A percentile compares a stretch with the other conserved stretches of the same genome.
phyloP scores from a whole-genome alignment of 768 basidiomycete species.

The Mycena vitilis region DNA sequence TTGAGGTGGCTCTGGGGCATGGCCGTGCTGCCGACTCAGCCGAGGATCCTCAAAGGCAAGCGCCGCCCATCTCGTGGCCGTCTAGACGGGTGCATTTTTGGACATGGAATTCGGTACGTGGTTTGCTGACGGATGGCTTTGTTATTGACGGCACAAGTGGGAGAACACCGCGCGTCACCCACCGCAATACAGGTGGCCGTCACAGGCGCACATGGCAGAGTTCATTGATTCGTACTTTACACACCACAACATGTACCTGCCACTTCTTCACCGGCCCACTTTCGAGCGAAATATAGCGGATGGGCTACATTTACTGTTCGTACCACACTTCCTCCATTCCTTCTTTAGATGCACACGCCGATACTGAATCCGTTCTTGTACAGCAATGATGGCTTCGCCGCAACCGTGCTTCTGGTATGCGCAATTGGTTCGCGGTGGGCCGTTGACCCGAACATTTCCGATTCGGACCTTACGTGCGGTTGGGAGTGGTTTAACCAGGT shows the following conservation, averaged over 20 bases:
- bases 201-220: slow-evolving; percentile 57
- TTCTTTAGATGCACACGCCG: no score
- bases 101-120: background rate
- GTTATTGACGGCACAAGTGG: background rate
- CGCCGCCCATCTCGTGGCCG: background rate
- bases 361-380: no score
- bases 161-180: background rate
- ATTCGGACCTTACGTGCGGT: slow-evolving; percentile 57
- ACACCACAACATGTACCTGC: slow-evolving; percentile 64
- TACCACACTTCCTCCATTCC: background rate
- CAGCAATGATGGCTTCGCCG: slow-evolving; percentile 61
- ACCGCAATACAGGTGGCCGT: slow-evolving; percentile 59
- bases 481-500: slow-evolving; percentile 80
- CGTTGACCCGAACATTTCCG: slow-evolving; percentile 64
- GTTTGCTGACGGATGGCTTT: no score
- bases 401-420: slow-evolving; percentile 74
- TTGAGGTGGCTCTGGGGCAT: background rate
- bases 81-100: slow-evolving; percentile 16
- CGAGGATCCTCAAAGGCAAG: background rate
- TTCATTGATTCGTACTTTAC: slow-evolving; percentile 79
- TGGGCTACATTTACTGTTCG: slow-evolving; percentile 55
- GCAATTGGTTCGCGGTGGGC: slow-evolving; percentile 72
- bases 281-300: slow-evolving; percentile 66
- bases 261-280: slow-evolving; percentile 78
- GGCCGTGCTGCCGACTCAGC: background rate